A percentile compares a stretch with the other conserved stretches of the same genome.
These are phyloP conservation scores for Aspergillus quadrilineatus DNA, from an alignment of 2,329 filamentous ascomycete species.

Conservation along the genomic window DNA sequence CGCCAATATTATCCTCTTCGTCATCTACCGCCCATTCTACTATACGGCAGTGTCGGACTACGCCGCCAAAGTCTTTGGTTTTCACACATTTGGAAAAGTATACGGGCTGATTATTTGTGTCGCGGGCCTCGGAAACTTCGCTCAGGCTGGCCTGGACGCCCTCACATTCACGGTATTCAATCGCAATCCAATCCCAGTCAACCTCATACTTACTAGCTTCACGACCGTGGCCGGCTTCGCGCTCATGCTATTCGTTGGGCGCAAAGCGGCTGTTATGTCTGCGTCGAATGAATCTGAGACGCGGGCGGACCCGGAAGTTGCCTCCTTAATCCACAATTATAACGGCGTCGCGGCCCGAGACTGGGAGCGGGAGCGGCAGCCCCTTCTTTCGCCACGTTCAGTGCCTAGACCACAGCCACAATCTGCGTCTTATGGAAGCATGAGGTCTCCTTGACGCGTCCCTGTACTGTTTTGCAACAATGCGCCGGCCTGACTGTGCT, in stretches of 20 bases:
- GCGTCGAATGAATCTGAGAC: neutral
- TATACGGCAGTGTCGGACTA: constrained; percentile 89
- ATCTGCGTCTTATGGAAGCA: constrained; percentile 5
- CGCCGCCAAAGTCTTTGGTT: constrained; percentile 86
- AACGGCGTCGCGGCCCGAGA: constrained; percentile 16
- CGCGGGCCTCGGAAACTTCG: constrained; percentile 79
- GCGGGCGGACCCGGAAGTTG: neutral
- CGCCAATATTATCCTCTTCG: constrained; percentile 73
- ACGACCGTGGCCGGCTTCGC: constrained; percentile 64
- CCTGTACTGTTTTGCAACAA: too few species aligned
- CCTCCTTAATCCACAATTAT: neutral
- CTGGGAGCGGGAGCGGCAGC: constrained; percentile 20
- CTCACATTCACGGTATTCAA: constrained; percentile 71
- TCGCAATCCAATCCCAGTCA: constrained; percentile 74
- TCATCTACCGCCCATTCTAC: constrained; percentile 81
- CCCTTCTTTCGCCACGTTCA: constrained; percentile 10
- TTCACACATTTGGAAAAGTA: constrained; percentile 88
- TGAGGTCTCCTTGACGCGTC: neutral
- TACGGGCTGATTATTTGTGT: constrained; percentile 88
- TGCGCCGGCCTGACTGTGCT: too few species aligned
- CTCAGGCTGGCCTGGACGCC: constrained; percentile 75
- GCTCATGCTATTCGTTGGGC: constrained; percentile 66
- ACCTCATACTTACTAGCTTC: constrained; percentile 62
- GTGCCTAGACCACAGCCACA: neutral
- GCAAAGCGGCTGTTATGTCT: constrained; percentile 42